Conservation (phyloP, 2,329 filamentous ascomycete species). For the Fusarium anthophilum region DNA sequence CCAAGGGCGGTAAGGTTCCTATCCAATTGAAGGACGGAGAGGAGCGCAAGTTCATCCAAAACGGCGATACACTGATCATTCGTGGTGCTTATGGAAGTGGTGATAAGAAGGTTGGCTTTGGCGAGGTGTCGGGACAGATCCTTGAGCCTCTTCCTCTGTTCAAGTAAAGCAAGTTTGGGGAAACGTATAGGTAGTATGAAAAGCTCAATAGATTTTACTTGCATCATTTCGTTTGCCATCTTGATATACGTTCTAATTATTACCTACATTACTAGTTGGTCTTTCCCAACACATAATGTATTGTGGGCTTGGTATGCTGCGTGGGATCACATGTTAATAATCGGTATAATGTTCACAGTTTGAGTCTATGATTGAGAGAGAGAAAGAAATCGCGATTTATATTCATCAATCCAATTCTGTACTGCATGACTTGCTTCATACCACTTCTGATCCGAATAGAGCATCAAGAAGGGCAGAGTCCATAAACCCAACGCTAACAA, state of each 20-base stretch:
- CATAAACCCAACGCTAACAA: background rate
- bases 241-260: background rate
- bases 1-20: conserved; percentile 71
- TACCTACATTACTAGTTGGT: too few species aligned
- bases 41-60: conserved; percentile 75
- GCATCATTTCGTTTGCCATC: fast-evolving
- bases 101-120: conserved; percentile 78
- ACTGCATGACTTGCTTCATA: background rate
- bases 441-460: background rate
- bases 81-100: conserved; percentile 73
- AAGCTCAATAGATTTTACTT: background rate
- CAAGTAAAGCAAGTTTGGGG: conserved; percentile 4
- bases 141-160: conserved; percentile 46
- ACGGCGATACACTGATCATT: conserved; percentile 76
- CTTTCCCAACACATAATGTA: too few species aligned
- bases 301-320: too few species aligned
- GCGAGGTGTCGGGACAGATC: conserved; percentile 74
- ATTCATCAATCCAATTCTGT: too few species aligned
- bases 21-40: conserved; percentile 71
- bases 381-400: background rate
- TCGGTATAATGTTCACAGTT: fast-evolving
- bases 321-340: too few species aligned
- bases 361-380: background rate
- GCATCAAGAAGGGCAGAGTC: background rate
- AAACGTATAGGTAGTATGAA: background rate